Conservation (phyloP, 106 monocot genomes). For the Amphibolis antarctica region DNA sequence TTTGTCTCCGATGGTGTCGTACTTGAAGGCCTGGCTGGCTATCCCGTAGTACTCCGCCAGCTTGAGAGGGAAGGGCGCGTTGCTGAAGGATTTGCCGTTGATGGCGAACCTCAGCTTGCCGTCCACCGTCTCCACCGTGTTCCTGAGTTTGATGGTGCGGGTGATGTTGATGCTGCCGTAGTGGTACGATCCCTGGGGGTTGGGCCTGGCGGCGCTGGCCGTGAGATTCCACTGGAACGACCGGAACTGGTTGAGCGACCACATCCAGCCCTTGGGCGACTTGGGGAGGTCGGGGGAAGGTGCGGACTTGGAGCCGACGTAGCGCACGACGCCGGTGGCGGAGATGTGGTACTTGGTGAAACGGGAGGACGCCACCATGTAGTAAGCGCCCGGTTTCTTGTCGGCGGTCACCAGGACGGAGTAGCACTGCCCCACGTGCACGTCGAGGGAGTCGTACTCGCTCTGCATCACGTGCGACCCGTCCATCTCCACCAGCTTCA, state of each 20-base stretch:
- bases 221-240: conserved; percentile 50
- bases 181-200: conserved; percentile 54
- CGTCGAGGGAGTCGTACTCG: conserved; percentile 35
- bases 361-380: conserved; percentile 31
- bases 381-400: conserved; percentile 25
- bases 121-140: conserved; percentile 7
- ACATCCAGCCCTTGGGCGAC: conserved; percentile 20
- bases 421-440: conserved; percentile 43
- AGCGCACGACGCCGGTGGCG: conserved; percentile 24
- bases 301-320: conserved; percentile 11
- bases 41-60: conserved; percentile 39
- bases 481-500: conserved; percentile 76
- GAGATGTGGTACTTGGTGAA: conserved; percentile 16
- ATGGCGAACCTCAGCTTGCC: conserved; percentile 32
- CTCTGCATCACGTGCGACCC: conserved; percentile 77
- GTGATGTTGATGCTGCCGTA: conserved; percentile 37
- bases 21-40: conserved; percentile 14
- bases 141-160: conserved; percentile 25
- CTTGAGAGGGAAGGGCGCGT: conserved; percentile 24
- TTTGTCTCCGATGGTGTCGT: conserved; percentile 24
- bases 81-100: conserved; percentile 31
- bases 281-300: conserved; percentile 10
- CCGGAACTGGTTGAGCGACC: conserved; percentile 40
- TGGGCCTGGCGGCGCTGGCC: conserved; percentile 42
- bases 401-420: conserved; percentile 38